Evolutionary conservation across 2,329 filamentous ascomycete species (phyloP), one percentile per base, ranked within the genome.

Genomic region (Aspergillus sp.): DNA sequence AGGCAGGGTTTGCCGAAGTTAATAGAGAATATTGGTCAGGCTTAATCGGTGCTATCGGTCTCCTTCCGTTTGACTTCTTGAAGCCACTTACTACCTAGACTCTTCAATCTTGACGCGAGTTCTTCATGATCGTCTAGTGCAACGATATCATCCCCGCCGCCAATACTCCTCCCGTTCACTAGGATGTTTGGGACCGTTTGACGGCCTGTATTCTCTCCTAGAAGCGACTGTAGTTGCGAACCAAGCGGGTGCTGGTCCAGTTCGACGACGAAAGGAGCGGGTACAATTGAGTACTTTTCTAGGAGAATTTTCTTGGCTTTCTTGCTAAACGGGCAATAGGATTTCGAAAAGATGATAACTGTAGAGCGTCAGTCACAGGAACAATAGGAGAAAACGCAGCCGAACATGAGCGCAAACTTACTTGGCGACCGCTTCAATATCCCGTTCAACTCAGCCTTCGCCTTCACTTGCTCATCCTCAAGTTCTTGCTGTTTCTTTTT

Each of bases 271-370:
- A 87, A 90, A 0, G 95, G 95, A 11, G 85, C 77, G 0, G 95
- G 95, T 1, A 86, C 84, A 70, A 99, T 96, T 55, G 80, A 81
- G 79, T 98, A 98, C 66, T 89, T 88, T 21, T 93, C 86, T 43
- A 96, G 85, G 41, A 99, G 84, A 56, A 98, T 84, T 44, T 82
- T 81, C 77, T 99, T 99, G 46, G 95, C 95, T 66, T 86, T 87
- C 71, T 87, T 89, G 52, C 92, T 97, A 77, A 85, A 88, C 1
- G 90, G 91, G 75, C 95, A 99, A 77, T 93, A 96, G 1, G 90
- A 86, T 76, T 99, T 98, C 63, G 92, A 96, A 79, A 98, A 98
- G 67, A 99, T 91, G 72, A 97, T 90, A 59, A 98, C 91, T 95
- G 64, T 56, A 17, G 59, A 58, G 43, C 21, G 12, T 9, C 19